Base-by-base conservation (phyloP, 108 stramenopile genomes). In the Craspedostauros australis region DNA sequence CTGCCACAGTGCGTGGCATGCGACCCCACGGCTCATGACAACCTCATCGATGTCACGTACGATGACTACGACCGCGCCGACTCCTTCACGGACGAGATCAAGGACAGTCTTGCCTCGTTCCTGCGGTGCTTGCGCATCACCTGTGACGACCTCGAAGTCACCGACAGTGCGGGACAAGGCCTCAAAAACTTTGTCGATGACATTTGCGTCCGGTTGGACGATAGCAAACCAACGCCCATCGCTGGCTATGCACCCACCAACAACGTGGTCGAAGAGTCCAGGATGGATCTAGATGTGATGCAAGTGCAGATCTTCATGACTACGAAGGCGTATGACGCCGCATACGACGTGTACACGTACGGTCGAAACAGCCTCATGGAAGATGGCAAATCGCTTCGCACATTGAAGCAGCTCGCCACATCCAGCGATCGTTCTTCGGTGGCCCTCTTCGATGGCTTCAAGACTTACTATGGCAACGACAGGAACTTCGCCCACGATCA, bases 211-310 rank as follows among this genome's bases (percentile, higher is more conserved):
- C 41, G 43, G 29, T 25, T 66, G 29, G 51, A 71, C 20, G 5
- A 45, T 15, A 34, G 38, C 14, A 16, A 41, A 23, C 30, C 23
- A 16, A 31, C 22, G 0, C 47, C 57, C 2, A 46, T 79, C 14
- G 73, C 66, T 43, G 74, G 66, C 15, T 72, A 84, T 46, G 39
- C 40, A 7, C 75, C 83, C 2, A 56, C 37, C 2, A 59, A 53
- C 16, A 60, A 55, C 47, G 73, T 72, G 25, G 31, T 47, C 3
- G 73, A 72, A 46, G 30, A 71, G 18, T 31, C 66, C 8, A 19
- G 73, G 19, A 28, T 82, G 21, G 81, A 82, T 46, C 39, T 70
- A 9, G 81, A 82, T 52, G 51, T 70, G 27, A 29, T 60, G n/a
- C 66, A 75, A 44, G 69, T 78, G 28, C 42, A 55, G n/a, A 57